Evolutionary conservation across 2,329 filamentous ascomycete genomes (phyloP).

Genomic region (Talaromyces verruculosus): DNA sequence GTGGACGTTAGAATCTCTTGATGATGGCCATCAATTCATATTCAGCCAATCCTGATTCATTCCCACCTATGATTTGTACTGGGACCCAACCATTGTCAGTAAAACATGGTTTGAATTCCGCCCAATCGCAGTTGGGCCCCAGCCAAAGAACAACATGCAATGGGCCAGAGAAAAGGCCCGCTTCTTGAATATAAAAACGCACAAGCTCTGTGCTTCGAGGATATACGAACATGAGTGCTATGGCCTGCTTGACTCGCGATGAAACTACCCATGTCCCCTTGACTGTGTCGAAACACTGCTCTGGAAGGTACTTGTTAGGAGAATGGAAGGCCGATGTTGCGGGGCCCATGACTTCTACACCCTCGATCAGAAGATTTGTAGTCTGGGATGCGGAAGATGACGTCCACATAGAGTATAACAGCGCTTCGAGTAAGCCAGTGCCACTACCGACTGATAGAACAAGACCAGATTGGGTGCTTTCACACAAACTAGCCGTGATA

Average conservation of each 20-base stretch:
- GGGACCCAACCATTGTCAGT: constrained; percentile 21
- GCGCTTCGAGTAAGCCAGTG: constrained; percentile 9
- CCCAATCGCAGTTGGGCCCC: constrained; percentile 24
- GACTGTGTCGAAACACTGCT: constrained; percentile 6
- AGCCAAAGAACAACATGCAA: constrained; percentile 7
- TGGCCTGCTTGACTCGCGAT: background rate
- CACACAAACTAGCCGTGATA: background rate
- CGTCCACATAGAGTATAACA: constrained; percentile 5
- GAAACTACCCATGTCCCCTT: constrained; percentile 9
- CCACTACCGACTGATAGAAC: constrained; percentile 13
- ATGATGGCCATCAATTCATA: constrained; percentile 12
- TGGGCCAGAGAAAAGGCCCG: background rate
- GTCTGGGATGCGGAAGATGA: background rate
- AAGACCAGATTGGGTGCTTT: constrained; percentile 1
- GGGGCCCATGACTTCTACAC: constrained; percentile 2
- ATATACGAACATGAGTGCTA: constrained; percentile 10
- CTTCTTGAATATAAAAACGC: background rate
- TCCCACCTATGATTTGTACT: background rate
- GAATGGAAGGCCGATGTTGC: background rate
- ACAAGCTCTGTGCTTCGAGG: constrained; percentile 1
- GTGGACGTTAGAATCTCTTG: background rate
- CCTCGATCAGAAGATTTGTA: background rate
- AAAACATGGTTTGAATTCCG: constrained; percentile 25
- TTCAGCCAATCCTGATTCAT: background rate
- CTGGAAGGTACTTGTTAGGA: constrained; percentile 1